These are phyloP conservation scores for Xerocomus potaroensis DNA, from an alignment of 768 basidiomycete genomes.

Conservation along the genomic window DNA sequence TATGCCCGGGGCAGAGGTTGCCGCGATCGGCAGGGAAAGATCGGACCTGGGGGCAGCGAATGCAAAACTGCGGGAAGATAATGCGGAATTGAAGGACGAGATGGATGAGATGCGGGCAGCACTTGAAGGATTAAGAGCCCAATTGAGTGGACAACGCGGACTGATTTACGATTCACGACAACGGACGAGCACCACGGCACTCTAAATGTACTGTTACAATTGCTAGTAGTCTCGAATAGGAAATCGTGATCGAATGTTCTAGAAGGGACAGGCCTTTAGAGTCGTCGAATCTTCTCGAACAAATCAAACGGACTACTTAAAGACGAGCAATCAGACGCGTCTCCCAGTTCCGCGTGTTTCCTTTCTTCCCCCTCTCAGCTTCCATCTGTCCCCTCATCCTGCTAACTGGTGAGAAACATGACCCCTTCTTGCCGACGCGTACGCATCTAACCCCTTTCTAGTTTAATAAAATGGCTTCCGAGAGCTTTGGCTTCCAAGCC, in stretches of 20 bases:
- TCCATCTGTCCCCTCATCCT: slow-evolving; percentile 5
- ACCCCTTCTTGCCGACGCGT: not conserved
- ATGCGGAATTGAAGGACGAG: slow-evolving; percentile 49
- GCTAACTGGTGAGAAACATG: slow-evolving; percentile 13
- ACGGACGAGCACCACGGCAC: slow-evolving; percentile 29
- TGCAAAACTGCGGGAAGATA: slow-evolving; percentile 53
- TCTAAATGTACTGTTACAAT: not conserved
- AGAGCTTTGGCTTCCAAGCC: slow-evolving; percentile 96
- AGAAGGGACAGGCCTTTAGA: slow-evolving; percentile 22
- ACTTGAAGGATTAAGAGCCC: slow-evolving; percentile 61
- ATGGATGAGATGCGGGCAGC: slow-evolving; percentile 67
- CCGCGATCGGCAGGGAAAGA: slow-evolving; percentile 45
- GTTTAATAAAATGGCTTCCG: slow-evolving; percentile 62
- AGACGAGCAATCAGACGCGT: slow-evolving; percentile 22
- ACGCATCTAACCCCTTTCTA: slow-evolving; percentile 13
- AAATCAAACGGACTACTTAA: slow-evolving; percentile 34
- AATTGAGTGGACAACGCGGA: slow-evolving; percentile 44
- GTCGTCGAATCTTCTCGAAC: slow-evolving; percentile 45
- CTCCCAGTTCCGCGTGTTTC: slow-evolving; percentile 2
- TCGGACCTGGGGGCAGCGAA: slow-evolving; percentile 46
- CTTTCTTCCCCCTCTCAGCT: slow-evolving; percentile 11
- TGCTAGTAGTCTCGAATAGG: slow-evolving; percentile 20
- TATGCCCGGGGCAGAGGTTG: no score
- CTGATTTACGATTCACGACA: slow-evolving; percentile 45
- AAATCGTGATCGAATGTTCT: slow-evolving; percentile 33